Conservation (phyloP, 2,329 filamentous ascomycete genomes). For the Ceratocystis smalleyi region DNA sequence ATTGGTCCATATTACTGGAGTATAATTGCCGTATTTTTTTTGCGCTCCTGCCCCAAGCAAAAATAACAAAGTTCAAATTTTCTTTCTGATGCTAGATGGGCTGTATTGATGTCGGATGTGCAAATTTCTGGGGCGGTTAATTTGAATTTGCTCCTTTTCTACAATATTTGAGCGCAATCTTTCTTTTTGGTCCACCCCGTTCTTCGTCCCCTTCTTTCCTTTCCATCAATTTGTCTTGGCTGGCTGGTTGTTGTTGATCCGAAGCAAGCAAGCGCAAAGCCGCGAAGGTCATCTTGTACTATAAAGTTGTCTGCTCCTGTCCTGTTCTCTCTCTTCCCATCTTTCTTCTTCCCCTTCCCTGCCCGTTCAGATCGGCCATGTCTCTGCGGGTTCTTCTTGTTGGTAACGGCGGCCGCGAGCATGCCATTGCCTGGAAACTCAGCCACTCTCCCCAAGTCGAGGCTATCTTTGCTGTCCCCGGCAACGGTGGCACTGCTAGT, state of each 20-base stretch:
- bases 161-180: not conserved
- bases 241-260: not conserved
- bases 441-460: conserved; percentile 66
- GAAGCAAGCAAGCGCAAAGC: conserved; percentile 3
- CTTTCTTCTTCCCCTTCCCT: not conserved
- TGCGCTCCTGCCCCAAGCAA: not conserved
- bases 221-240: not conserved
- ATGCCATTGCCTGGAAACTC: conserved; percentile 88
- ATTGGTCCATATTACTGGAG: conserved; percentile 7
- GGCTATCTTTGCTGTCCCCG: conserved; percentile 54
- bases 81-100: not conserved
- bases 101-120: not conserved
- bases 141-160: not conserved
- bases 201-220: too few relatives aligned
- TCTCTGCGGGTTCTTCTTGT: conserved; percentile 57
- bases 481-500: conserved; percentile 72
- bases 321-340: not conserved
- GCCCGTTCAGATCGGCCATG: conserved; percentile 1
- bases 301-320: not conserved
- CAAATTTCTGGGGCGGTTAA: not conserved
- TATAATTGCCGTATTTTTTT: not conserved
- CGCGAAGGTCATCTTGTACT: not conserved
- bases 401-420: conserved; percentile 86
- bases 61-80: conserved; percentile 5
- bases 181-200: not conserved